Evolutionary conservation across 2,329 filamentous ascomycete genomes (phyloP), one percentile per base, ranked within the genome.

Genomic region (Graphium sp.): DNA sequence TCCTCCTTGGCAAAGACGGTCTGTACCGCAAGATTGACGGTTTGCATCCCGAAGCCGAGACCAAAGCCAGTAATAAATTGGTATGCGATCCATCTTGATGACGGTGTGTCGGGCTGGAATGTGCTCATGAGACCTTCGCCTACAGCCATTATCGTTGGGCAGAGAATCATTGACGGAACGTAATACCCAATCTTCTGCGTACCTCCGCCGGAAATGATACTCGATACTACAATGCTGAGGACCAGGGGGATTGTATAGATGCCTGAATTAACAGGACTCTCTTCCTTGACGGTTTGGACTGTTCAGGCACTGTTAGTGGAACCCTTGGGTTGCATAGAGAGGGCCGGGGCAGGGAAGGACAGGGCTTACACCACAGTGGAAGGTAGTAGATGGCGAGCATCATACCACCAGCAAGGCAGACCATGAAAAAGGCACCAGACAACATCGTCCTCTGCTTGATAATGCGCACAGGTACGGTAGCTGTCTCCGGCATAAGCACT

Each of bases 161-260:
- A 57, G 11, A 56, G 23, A 11, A 72, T 48, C 62, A 72, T 69
- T 13, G 57, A 56, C 0, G 62, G 69, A 5, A 61, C 59, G 35
- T 74, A 74, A 42, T 74, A 74, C 20, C 70, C 70, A 17, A 68
- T 48, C 30, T 55, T 56, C 29, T 64, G 58, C 2, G 62, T 68
- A 22, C 55, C 35, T 1, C 45, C 45, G 17, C 66, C 66, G 3
- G 60, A 55, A 1, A 59, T 19, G 15, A 66, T 50, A 30, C 56
- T 60, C n/a, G 56, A 59, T 7, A 63, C 47, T 5, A 69, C 62
- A 7, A 72, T 52, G 31, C 59, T 62, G 29, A 71, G 49, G 7
- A 72, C 61, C 3, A 70, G 52, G 0, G 67, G 66, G 12, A 73
- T 50, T 3, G 63, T 70, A 39, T 66, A 57, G 32, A 72, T 53